Evolutionary conservation across 2,329 filamentous ascomycete species (phyloP), one percentile per base, ranked within the genome.

Genomic region (Trichoderma semiorbis): DNA sequence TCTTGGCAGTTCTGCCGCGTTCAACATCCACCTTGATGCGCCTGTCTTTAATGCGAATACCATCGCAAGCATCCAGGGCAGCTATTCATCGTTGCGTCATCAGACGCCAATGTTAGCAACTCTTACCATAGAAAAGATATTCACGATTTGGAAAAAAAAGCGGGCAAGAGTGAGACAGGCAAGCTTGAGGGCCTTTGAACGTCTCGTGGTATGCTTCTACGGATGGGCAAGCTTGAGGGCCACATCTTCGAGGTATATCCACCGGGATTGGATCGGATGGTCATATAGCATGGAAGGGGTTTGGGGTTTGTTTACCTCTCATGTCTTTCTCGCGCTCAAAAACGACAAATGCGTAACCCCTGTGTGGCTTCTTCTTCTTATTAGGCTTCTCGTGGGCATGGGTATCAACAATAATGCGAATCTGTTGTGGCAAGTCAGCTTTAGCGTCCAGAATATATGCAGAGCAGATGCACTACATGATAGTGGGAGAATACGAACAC

Each of bases 251-350:
- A 75, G 66, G 66, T 47, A 71, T 62, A 70, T 53, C 60, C 67
- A 70, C 57, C 66, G 50, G 67, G 73, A 53, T 58, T 50, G 43
- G n/a, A 60, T 47, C 34, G 34, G 70, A 67, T 36, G 55, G 36
- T 53, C 64, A 64, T 73, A 67, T 50, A 60, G 65, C 58, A 72
- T 43, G 53, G 53, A 70, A 63, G 61, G 75, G 84, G 81, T 3
- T 14, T 34, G 36, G 64, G 81, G 79, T n/a, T 47, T 80, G 82
- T 83, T 90, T 97, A 98, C 95, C 94, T 94, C 97, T 97, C 95
- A 98, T 98, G 81, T 98, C 96, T 83, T 95, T 95, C 84, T 98
- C 96, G 81, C 93, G 92, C 83, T 98, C 95, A 80, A 95, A 99
- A 69, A 98, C 93, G 76, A 99, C 92, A 80, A 99, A 99, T 73